A percentile compares a stretch with the other conserved stretches of the same genome.
Conservation (phyloP, 108 stramenopile genomes). For the Skeletonema costatum region DNA sequence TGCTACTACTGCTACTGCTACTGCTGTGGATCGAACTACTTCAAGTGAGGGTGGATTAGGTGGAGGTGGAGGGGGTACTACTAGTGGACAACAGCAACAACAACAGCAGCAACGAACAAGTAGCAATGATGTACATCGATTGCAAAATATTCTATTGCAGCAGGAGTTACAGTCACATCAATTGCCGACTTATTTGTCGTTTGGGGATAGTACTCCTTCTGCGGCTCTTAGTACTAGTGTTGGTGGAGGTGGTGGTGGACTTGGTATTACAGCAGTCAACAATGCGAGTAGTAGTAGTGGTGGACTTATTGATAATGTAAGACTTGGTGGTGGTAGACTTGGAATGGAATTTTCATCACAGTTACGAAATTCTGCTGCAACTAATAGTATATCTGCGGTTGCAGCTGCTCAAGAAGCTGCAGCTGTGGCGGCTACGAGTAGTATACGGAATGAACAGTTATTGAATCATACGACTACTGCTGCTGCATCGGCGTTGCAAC, state of each 20-base stretch:
- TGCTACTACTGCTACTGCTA: too few relatives aligned
- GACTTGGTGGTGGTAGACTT: not conserved
- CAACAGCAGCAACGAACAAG: too few relatives aligned
- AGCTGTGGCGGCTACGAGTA: too few relatives aligned
- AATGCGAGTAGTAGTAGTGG: not conserved
- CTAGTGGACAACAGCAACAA: too few relatives aligned
- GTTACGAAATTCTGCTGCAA: too few relatives aligned
- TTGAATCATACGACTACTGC: too few relatives aligned
- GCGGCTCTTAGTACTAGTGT: not conserved
- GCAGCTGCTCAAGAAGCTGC: too few relatives aligned
- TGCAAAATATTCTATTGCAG: not conserved
- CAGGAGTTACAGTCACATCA: not conserved
- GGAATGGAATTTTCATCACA: not conserved
- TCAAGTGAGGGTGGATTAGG: too few relatives aligned
- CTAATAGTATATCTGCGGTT: too few relatives aligned
- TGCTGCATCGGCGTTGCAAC: not conserved
- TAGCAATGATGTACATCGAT: not conserved
- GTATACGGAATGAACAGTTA: too few relatives aligned
- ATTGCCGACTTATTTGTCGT: not conserved
- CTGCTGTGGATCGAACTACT: too few relatives aligned
- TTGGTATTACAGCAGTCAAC: not conserved
- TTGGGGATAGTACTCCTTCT: not conserved
- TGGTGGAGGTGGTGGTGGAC: not conserved
- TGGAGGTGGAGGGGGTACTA: too few relatives aligned
- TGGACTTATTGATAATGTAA: not conserved